Base-by-base conservation (phyloP, 129 eudicot genomes). In the Ambrosia artemisiifolia region DNA sequence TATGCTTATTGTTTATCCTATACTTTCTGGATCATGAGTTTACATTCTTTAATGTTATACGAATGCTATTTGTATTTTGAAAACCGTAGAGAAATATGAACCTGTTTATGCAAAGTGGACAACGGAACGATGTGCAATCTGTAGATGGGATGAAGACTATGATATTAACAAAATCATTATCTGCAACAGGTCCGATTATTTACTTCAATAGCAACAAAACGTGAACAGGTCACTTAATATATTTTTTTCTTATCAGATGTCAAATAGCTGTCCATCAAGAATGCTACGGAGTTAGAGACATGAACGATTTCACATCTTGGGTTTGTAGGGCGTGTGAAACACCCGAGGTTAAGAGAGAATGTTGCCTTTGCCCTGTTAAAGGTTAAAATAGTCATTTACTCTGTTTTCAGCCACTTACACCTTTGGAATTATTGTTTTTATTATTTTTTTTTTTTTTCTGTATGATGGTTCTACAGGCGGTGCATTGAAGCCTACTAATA, bases 181-280 rank as follows among this genome's bases (percentile, higher is more conserved):
- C 57, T 95, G 99, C 82, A 95, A 90, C 84, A 88, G 97, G 97
- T 94, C 48, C 70, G 33, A 28, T 57, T 12, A 33, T 36, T 65
- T 61, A 43, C 34, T 56, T 56, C 53, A n/a, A 55, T 36, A 70
- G 33, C 10, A 13, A 47, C 28, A 14, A 74, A 49, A 18, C 24
- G 20, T 38, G 4, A 16, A 28, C n/a, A 69, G 2, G 17, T 68
- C 4, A n/a, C 57, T 17, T 51, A 60, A 73, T 32, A 7, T 6
- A 17, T 2, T 63, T 20, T 35, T 17, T 59, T 18, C 16, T 34
- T 55, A 59, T 50, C 82, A 95, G 99, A 76, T 95, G 99, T 74
- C 90, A 95, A 86, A 95, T 95, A 73, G 99, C 95, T 1, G 94
- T 95, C 28, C 99, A 91, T 78, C 91, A 95, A 85, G 99, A 95